A percentile compares a stretch with the other conserved stretches of the same genome.
These are phyloP conservation scores for Aspergillus felis DNA, from an alignment of 2,329 filamentous ascomycete species.

Conservation along the genomic window DNA sequence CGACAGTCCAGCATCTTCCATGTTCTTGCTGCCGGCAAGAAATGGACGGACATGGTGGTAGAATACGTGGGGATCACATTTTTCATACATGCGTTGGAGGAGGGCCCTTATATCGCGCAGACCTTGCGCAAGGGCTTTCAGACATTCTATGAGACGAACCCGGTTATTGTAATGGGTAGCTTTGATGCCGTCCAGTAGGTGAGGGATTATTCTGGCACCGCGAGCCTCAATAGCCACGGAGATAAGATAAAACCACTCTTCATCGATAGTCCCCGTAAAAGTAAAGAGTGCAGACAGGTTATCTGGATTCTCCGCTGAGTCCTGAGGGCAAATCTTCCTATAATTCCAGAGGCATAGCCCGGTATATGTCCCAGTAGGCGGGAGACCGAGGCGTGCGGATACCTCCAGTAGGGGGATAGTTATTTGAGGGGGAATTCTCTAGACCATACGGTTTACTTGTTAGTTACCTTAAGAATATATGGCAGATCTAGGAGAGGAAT, in stretches of 20 bases:
- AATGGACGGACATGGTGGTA: slow-evolving; percentile 93
- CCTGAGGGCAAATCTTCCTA: slow-evolving; percentile 91
- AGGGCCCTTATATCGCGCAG: too few species aligned
- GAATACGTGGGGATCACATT: slow-evolving; percentile 90
- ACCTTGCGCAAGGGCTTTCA: too few species aligned
- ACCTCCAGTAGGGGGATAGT: slow-evolving; percentile 77
- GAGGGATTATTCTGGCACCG: slow-evolving; percentile 63
- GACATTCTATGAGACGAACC: too few species aligned
- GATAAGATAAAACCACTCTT: slow-evolving; percentile 98
- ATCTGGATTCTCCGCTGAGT: too few species aligned
- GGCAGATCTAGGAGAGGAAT: too few species aligned
- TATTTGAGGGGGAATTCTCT: slow-evolving; percentile 72
- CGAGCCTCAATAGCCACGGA: slow-evolving; percentile 94
- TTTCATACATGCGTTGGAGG: slow-evolving; percentile 90
- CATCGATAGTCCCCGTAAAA: slow-evolving; percentile 90
- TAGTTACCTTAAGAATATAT: too few species aligned
- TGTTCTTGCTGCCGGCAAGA: slow-evolving; percentile 94
- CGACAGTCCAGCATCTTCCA: slow-evolving; percentile 88
- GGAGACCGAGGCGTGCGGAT: slow-evolving; percentile 75
- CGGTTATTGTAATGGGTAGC: slow-evolving; percentile 77
- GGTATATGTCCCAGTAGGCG: slow-evolving; percentile 90
- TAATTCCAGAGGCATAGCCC: slow-evolving; percentile 95
- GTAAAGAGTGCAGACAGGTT: slow-evolving; percentile 85
- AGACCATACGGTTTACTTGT: too few species aligned
- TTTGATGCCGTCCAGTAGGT: slow-evolving; percentile 67